Evolutionary conservation across 495 filamentous ascomycete species (phyloP), one percentile per base, ranked within the genome.

Genomic region (Pyrenula massariospora): DNA sequence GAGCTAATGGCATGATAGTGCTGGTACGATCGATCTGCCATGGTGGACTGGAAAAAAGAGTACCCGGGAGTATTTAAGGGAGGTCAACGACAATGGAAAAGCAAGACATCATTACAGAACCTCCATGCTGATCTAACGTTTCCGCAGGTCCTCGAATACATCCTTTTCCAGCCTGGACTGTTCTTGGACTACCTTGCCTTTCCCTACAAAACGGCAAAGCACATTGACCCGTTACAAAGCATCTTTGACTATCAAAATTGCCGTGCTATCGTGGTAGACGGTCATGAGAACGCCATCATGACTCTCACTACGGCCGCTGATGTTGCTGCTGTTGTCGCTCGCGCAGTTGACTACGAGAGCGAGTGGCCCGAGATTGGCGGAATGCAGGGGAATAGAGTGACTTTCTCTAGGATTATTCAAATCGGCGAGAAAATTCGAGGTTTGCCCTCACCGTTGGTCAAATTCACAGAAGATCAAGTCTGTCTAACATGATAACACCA

Each of bases 311-410:
- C 77, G 0, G 70, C 73, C 0, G 54, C 66, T 2, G 80, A 82
- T 61, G 1, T 77, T 10, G 71, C 76, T 19, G 59, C 59, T 1
- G 62, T 81, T 0, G 71, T 85, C 0, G 72, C 67, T 48, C 50
- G 55, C 57, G 80, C 80, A 1, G 63, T 84, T 23, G 79, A 81
- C 0, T 79, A 70, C 54, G 70, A 77, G 15, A 80, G 78, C 21
- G 69, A 71, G 60, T 84, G 81, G 81, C 81, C 81, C 3, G 60
- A 65, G 15, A 56, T 71, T n/a, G 72, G 80, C 1, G 81, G 80
- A 2, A 77, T 84, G 53, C 57, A 61, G 24, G 81, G 81, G 10
- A 72, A 68, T 25, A 62, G 57, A 20, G 24, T 81, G 24, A 65
- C 75, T 0, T 49, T 78, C 12, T 55, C 58, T 3, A 55, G 81